phyloP scores from a whole-genome alignment of 257 asterid genomes.

The Ehretia macrophylla region DNA sequence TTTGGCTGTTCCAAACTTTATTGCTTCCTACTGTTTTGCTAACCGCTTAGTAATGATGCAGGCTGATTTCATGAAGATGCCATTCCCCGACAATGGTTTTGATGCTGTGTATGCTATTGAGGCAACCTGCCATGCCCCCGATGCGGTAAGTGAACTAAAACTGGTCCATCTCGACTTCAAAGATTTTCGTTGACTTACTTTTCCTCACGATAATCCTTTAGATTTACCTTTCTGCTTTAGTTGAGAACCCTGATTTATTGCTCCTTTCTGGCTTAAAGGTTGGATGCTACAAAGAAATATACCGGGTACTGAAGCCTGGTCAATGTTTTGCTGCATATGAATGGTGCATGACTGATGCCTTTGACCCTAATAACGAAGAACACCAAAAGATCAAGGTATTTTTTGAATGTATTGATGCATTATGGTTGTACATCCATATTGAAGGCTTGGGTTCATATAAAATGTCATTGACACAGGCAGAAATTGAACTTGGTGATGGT shows the following conservation, averaged over 20 bases:
- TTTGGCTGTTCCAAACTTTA: slow-evolving; percentile 1
- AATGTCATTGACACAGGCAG: slow-evolving; percentile 47
- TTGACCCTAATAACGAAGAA: slow-evolving; percentile 65
- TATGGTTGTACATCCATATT: background rate
- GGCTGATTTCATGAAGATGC: slow-evolving; percentile 99
- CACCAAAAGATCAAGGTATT: slow-evolving; percentile 85
- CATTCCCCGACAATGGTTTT: slow-evolving; percentile 75
- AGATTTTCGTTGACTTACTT: background rate
- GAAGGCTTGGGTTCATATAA: slow-evolving; percentile 7
- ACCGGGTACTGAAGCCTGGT: slow-evolving; percentile 93
- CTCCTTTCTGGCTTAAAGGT: slow-evolving; percentile 41
- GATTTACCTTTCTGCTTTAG: background rate
- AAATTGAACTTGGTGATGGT: slow-evolving; percentile 91
- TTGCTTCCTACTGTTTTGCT: slow-evolving; percentile 16
- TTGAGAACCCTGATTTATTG: background rate
- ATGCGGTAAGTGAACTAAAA: slow-evolving; percentile 50
- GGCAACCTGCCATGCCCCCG: slow-evolving; percentile 99
- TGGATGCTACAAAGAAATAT: slow-evolving; percentile 88
- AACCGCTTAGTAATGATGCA: slow-evolving; percentile 26
- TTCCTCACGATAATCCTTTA: background rate
- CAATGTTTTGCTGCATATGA: slow-evolving; percentile 97
- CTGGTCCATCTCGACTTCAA: background rate
- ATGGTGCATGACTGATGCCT: slow-evolving; percentile 97
- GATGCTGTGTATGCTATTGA: slow-evolving; percentile 98
- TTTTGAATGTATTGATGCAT: background rate